phyloP scores from a whole-genome alignment of 2,329 filamentous ascomycete genomes.

The Ophiostoma piceae region DNA sequence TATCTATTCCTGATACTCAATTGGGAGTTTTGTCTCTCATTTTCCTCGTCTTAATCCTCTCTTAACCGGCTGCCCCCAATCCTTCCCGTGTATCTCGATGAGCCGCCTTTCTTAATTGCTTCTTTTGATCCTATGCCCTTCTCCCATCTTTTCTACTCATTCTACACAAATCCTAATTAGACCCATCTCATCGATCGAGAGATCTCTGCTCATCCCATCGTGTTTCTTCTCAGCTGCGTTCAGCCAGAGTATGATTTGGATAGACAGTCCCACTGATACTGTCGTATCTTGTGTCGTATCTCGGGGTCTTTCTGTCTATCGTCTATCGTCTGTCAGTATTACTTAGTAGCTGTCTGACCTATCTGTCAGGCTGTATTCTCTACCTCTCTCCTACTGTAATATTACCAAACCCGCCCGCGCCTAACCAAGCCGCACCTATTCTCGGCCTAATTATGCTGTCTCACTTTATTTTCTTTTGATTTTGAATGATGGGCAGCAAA shows the following conservation, averaged over 20 bases:
- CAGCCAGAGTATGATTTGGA: constrained; percentile 9
- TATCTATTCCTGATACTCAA: too few species aligned
- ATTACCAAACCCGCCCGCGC: neutral
- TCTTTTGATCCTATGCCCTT: neutral
- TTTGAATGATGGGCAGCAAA: neutral
- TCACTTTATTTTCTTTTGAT: neutral
- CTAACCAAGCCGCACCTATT: neutral
- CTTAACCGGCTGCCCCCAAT: neutral
- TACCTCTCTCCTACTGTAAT: neutral
- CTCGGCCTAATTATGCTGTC: neutral
- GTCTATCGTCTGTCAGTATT: neutral
- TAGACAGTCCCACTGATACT: constrained; percentile 4
- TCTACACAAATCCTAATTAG: neutral
- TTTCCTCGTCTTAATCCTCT: too few species aligned
- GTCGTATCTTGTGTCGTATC: neutral
- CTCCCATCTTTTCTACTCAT: neutral
- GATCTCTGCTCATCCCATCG: neutral
- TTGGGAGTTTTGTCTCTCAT: too few species aligned
- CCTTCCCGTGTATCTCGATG: neutral
- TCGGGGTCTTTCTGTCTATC: neutral
- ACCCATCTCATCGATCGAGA: neutral
- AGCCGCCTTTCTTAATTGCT: neutral
- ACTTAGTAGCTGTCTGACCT: too few species aligned
- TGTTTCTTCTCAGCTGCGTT: neutral
- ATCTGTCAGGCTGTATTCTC: neutral